A percentile compares a stretch with the other conserved stretches of the same genome.
Conservation (phyloP, 2,329 filamentous ascomycete species). For the Colletotrichum incanum region DNA sequence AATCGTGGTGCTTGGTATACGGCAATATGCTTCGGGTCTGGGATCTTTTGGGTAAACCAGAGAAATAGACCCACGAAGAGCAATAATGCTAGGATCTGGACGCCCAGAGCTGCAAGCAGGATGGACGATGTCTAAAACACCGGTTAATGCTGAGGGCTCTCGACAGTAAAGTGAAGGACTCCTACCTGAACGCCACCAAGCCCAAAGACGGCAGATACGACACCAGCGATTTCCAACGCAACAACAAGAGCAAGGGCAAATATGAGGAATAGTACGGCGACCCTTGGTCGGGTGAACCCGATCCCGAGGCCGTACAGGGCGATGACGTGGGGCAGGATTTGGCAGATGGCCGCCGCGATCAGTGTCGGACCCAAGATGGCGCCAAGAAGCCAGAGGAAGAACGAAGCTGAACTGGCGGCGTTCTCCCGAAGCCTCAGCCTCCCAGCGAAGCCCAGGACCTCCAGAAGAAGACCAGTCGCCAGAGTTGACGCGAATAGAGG, state of each 20-base stretch:
- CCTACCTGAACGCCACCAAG: conserved; percentile 44
- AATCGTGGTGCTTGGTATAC: conserved; percentile 62
- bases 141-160: not conserved
- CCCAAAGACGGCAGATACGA: conserved; percentile 56
- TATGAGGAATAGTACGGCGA: conserved; percentile 54
- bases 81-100: conserved; percentile 60
- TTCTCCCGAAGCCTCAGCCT: conserved; percentile 59
- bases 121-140: conserved; percentile 55
- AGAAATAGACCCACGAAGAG: conserved; percentile 57
- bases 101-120: conserved; percentile 60
- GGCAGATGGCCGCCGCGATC: conserved; percentile 61
- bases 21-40: conserved; percentile 57
- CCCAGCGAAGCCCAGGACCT: conserved; percentile 64
- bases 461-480: conserved; percentile 59
- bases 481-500: conserved; percentile 59
- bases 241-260: conserved; percentile 53
- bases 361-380: conserved; percentile 64
- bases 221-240: conserved; percentile 47
- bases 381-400: conserved; percentile 63
- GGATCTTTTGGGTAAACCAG: conserved; percentile 58
- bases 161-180: not conserved
- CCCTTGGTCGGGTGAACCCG: conserved; percentile 54
- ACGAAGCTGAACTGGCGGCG: conserved; percentile 54
- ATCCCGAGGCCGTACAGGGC: conserved; percentile 62
- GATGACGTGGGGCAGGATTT: conserved; percentile 63